Conservation (phyloP, 331 rosid genomes). For the Malus hybrid region DNA sequence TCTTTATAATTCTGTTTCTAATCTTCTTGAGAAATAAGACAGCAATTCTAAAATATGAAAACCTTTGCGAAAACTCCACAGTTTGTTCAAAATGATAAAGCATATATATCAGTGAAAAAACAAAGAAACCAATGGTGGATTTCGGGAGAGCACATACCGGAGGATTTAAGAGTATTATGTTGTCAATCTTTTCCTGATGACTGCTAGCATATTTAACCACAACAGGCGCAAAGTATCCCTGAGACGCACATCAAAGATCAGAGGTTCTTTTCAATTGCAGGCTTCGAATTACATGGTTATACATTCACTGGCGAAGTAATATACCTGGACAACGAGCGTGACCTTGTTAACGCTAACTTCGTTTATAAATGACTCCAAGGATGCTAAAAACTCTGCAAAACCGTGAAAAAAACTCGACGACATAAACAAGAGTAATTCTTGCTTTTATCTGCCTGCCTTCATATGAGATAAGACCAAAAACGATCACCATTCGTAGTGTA, state of each 20-base stretch:
- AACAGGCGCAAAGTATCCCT: constrained; percentile 83
- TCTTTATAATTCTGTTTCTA: no score
- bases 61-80: not conserved
- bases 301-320: not conserved
- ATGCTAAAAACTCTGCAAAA: constrained; percentile 59
- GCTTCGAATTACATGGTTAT: not conserved
- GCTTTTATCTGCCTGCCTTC: not conserved
- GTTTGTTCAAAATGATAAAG: not conserved
- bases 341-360: constrained; percentile 47
- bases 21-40: not conserved
- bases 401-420: not conserved
- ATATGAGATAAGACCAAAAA: not conserved
- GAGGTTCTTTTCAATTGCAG: not conserved
- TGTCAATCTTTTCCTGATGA: constrained; percentile 58
- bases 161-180: constrained; percentile 71
- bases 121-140: constrained; percentile 4
- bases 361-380: constrained; percentile 60
- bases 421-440: not conserved
- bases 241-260: constrained; percentile 20
- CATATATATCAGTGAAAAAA: not conserved
- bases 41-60: not conserved
- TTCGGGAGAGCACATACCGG: constrained; percentile 39
- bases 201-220: constrained; percentile 62
- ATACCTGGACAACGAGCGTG: constrained; percentile 76
- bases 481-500: constrained; percentile 68